A percentile compares a stretch with the other conserved stretches of the same genome.
Evolutionary conservation across 768 basidiomycete species (phyloP).

Genomic region (Rhodotorula kratochvilovae): DNA sequence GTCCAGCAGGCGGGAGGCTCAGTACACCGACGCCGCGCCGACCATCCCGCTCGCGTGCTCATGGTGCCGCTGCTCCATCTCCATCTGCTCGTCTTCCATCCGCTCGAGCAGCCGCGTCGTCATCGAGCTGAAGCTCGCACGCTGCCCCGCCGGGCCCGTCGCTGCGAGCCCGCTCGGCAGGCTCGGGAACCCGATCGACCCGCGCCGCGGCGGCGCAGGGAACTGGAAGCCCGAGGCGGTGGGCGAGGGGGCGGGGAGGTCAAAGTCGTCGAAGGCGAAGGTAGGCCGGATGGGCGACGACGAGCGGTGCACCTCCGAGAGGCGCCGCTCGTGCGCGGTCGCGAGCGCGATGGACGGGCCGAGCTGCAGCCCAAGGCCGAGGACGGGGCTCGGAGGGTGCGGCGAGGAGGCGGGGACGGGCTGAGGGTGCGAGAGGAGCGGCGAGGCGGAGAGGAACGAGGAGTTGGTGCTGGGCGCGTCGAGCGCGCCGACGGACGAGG

Average conservation of each 20-base stretch:
- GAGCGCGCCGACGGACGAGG: conserved; percentile 23
- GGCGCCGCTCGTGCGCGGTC: conserved; percentile 16
- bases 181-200: conserved; percentile 14
- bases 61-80: neutral
- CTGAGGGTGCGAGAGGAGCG: neutral
- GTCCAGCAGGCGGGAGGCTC: neutral
- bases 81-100: conserved; percentile 11
- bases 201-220: neutral
- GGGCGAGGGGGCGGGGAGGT: neutral
- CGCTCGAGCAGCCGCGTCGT: conserved; percentile 18
- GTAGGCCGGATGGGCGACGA: conserved; percentile 6
- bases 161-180: neutral
- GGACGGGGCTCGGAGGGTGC: too few species aligned
- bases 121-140: conserved; percentile 13
- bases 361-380: neutral
- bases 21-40: neutral
- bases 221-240: neutral
- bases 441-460: conserved; percentile 2
- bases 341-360: conserved; percentile 3
- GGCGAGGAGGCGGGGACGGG: neutral
- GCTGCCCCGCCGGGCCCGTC: neutral
- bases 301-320: conserved; percentile 24
- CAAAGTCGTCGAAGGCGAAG: conserved; percentile 19
- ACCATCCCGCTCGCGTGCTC: conserved; percentile 2
- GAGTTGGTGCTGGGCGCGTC: neutral